Evolutionary conservation across 2,329 filamentous ascomycete genomes (phyloP).

Genomic region (Hymenotorrendiella dingleyae): DNA sequence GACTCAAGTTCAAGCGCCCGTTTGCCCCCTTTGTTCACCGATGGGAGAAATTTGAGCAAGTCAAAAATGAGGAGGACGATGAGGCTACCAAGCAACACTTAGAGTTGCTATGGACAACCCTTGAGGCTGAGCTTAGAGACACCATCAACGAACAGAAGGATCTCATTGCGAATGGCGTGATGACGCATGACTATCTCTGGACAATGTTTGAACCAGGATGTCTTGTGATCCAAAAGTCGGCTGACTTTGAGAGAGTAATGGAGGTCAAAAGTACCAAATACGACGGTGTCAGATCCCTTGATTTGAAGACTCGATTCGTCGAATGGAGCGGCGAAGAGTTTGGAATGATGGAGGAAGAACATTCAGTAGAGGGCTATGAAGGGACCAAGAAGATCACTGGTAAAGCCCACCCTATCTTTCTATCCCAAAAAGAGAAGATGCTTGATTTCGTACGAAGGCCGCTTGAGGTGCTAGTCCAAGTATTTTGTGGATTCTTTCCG

Average conservation of each 20-base stretch:
- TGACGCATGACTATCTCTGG: conserved; percentile 33
- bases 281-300: neutral
- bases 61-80: conserved; percentile 28
- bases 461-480: too few species aligned
- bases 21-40: conserved; percentile 48
- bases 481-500: too few species aligned
- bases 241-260: conserved; percentile 2
- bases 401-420: too few species aligned
- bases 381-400: conserved; percentile 6
- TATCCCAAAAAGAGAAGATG: too few species aligned
- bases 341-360: neutral
- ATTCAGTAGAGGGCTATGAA: conserved; percentile 1
- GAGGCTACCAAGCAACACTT: conserved; percentile 27
- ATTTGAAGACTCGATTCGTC: conserved; percentile 1
- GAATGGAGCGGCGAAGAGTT: conserved; percentile 5
- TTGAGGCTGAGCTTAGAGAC: conserved; percentile 33
- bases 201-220: conserved; percentile 32
- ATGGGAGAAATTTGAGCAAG: conserved; percentile 35
- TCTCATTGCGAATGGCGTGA: conserved; percentile 31
- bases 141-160: conserved; percentile 31
- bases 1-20: conserved; percentile 41
- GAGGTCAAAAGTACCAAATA: neutral
- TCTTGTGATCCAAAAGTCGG: conserved; percentile 4
- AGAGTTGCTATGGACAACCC: conserved; percentile 29
- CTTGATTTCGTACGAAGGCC: too few species aligned